Percentiles rank a stretch among this genome's conserved stretches.
These are phyloP conservation scores for Myxozyma mucilagina DNA, from an alignment of 805 yeast species.

Conservation along the genomic window DNA sequence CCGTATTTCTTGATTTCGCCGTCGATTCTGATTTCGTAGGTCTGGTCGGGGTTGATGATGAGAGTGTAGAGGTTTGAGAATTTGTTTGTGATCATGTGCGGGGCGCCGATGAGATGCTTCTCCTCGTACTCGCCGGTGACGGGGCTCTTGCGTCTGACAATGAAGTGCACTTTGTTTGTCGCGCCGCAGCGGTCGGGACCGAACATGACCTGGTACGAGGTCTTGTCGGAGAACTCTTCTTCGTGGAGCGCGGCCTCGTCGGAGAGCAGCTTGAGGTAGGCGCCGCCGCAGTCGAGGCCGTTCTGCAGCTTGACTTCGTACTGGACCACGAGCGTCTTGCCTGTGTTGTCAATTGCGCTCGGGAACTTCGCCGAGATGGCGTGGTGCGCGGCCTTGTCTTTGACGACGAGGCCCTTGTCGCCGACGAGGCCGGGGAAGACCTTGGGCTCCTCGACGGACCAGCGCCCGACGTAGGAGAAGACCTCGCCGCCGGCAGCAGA, in stretches of 20 bases:
- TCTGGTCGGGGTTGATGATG: slow-evolving; percentile 62
- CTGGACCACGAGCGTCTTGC: slow-evolving; percentile 74
- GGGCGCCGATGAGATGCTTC: slow-evolving; percentile 66
- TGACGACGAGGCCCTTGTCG: slow-evolving; percentile 77
- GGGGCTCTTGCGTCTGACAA: slow-evolving; percentile 61
- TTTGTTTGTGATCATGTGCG: slow-evolving; percentile 60
- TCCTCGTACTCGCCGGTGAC: slow-evolving; percentile 60
- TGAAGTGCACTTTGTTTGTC: slow-evolving; percentile 76
- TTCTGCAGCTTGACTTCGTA: slow-evolving; percentile 85
- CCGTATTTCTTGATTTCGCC: slow-evolving; percentile 76
- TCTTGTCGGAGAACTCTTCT: slow-evolving; percentile 57
- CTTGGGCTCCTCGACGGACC: slow-evolving; percentile 68
- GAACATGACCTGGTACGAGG: slow-evolving; percentile 85
- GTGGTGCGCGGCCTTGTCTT: slow-evolving; percentile 74
- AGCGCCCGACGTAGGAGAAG: slow-evolving; percentile 65
- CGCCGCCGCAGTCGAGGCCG: slow-evolving; percentile 83
- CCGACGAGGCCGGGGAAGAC: slow-evolving; percentile 59
- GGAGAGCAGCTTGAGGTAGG: slow-evolving; percentile 74
- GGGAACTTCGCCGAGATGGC: slow-evolving; percentile 71
- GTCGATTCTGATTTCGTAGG: slow-evolving; percentile 77
- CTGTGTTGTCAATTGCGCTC: slow-evolving; percentile 57
- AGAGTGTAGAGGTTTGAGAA: slow-evolving; percentile 71
- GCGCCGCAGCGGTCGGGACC: slow-evolving; percentile 92
- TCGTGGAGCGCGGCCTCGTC: slow-evolving; percentile 43
- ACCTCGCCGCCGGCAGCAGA: slow-evolving; percentile 46